Percentiles rank a stretch among this genome's conserved stretches.
Conservation (phyloP, 331 rosid species). For the Acacia pycnantha region DNA sequence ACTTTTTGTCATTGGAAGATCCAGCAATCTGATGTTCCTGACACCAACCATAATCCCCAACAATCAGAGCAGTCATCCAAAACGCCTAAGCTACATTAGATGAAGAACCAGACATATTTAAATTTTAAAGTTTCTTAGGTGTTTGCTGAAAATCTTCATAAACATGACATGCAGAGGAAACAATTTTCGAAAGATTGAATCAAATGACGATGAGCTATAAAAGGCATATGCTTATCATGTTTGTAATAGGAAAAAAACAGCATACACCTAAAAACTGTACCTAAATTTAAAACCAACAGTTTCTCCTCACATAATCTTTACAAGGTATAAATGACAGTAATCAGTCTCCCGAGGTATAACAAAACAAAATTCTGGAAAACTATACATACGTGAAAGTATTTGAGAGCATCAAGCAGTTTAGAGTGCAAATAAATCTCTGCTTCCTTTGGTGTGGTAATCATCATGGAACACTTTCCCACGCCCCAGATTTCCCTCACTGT, state of each 20-base stretch:
- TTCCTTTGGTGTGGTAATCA: constrained; percentile 40
- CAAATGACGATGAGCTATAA: neutral
- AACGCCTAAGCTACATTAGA: constrained; percentile 1
- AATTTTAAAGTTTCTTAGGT: neutral
- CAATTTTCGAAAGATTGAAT: neutral
- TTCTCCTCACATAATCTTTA: neutral
- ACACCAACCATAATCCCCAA: constrained; percentile 15
- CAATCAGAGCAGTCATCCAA: constrained; percentile 8
- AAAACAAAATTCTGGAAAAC: constrained; percentile 14
- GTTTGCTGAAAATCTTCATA: neutral
- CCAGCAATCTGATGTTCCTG: constrained; percentile 1
- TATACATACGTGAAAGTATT: constrained; percentile 65
- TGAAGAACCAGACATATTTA: neutral
- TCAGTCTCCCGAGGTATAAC: neutral
- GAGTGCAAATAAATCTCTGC: constrained; percentile 55
- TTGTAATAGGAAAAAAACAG: neutral
- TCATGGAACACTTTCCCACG: constrained; percentile 37
- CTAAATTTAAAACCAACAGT: neutral
- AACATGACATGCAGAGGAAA: neutral
- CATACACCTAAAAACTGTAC: neutral
- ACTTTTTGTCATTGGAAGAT: neutral
- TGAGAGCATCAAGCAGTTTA: constrained; percentile 73
- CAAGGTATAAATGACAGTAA: neutral
- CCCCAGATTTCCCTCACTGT: constrained; percentile 71
- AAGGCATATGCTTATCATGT: neutral